Conservation (phyloP, 2,329 filamentous ascomycete species). For the Herpotrichia juniperi region DNA sequence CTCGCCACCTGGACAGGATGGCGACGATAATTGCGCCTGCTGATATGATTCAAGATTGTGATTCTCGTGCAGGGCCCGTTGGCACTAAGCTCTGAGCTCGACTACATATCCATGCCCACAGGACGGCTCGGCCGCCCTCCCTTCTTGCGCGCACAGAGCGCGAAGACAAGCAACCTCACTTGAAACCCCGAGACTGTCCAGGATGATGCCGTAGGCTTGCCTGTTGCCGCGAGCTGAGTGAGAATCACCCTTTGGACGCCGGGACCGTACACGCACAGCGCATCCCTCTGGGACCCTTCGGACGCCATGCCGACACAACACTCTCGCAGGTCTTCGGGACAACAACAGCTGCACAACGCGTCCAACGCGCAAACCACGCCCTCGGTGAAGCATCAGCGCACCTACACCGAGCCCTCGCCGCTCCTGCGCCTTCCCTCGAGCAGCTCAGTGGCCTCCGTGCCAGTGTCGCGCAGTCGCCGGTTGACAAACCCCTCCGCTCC, state of each 20-base stretch:
- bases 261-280: slow-evolving; percentile 12
- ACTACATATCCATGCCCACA: slow-evolving; percentile 12
- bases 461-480: slow-evolving; percentile 31
- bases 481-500: slow-evolving; percentile 36
- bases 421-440: slow-evolving; percentile 41
- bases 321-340: slow-evolving; percentile 12
- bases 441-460: slow-evolving; percentile 15
- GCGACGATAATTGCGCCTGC: slow-evolving; percentile 11
- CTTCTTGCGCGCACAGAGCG: slow-evolving; percentile 1
- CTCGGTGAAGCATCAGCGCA: slow-evolving; percentile 30
- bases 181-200: slow-evolving; percentile 8
- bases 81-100: slow-evolving; percentile 11
- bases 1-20: slow-evolving; percentile 11
- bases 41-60: slow-evolving; percentile 10
- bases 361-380: slow-evolving; percentile 13
- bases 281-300: slow-evolving; percentile 8
- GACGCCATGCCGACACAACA: slow-evolving; percentile 14
- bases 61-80: slow-evolving; percentile 18
- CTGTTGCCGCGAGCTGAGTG: slow-evolving; percentile 1
- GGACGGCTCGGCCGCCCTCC: slow-evolving; percentile 7
- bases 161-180: not conserved
- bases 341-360: slow-evolving; percentile 18
- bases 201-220: not conserved
- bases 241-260: slow-evolving; percentile 4
- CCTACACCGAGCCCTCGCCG: slow-evolving; percentile 27